These are phyloP conservation scores for Stentor roeselii DNA, from an alignment of 73 alveolate species.

Conservation along the genomic window DNA sequence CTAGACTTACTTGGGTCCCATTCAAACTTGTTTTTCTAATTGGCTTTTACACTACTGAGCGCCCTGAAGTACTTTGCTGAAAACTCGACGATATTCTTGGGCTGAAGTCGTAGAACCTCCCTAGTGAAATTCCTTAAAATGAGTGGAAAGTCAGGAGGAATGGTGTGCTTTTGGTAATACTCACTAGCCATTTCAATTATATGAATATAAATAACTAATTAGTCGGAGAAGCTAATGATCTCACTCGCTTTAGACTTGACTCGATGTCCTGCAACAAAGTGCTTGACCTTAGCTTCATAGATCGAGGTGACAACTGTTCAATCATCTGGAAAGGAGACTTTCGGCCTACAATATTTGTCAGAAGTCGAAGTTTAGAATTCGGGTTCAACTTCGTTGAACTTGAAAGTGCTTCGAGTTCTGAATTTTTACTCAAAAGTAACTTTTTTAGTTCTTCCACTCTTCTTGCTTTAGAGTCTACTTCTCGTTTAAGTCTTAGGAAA, in stretches of 20 bases:
- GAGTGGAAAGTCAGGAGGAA: slow-evolving; percentile 28
- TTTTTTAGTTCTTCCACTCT: background rate
- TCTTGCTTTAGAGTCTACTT: background rate
- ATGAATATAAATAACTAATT: too few species aligned
- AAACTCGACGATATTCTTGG: slow-evolving; percentile 27
- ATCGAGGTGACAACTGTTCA: too few species aligned
- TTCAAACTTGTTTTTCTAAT: background rate
- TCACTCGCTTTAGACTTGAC: background rate
- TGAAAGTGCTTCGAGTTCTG: too few species aligned
- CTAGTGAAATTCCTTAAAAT: slow-evolving; percentile 28
- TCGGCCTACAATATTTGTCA: background rate
- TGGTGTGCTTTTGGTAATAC: slow-evolving; percentile 14
- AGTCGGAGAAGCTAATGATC: background rate
- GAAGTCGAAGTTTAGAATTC: background rate
- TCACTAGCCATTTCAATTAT: slow-evolving; percentile 27
- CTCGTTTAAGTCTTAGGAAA: too few species aligned
- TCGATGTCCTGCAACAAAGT: background rate
- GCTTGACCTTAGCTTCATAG: background rate
- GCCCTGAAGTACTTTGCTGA: slow-evolving; percentile 27
- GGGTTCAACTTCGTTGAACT: too few species aligned
- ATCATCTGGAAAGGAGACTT: too few species aligned
- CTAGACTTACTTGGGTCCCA: slow-evolving; percentile 10
- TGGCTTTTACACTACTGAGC: background rate
- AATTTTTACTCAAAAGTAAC: background rate
- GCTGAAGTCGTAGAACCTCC: slow-evolving; percentile 31